Base-by-base conservation (phyloP, 345 rosid genomes). In the Triadica sebifera region DNA sequence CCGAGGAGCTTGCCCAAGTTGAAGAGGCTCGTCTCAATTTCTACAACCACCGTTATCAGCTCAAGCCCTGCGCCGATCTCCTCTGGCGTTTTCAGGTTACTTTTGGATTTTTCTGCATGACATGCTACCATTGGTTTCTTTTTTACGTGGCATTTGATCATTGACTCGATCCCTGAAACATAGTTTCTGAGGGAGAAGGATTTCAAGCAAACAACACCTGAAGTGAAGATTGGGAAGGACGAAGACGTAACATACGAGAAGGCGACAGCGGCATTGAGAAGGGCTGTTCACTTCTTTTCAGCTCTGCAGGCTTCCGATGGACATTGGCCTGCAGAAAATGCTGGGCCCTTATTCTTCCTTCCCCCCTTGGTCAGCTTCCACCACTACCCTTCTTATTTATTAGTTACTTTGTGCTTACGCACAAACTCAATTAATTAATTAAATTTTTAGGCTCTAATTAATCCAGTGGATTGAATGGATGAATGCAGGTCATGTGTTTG, bases 271-370 rank as follows among this genome's bases (percentile, higher is more conserved):
- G 73, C 76, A 50, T 38, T 77, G 41, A 49, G 52, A 64, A 72
- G 80, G 45, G 73, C 72, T 20, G 76, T 72, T 60, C 76, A 65
- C 8, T 72, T 72, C 68, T 77, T 77, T 41, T 72, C 72, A 34
- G 76, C 80, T 0, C 69, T 77, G 1, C 81, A 78, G 47, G 77
- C 81, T 8, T 68, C 52, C 9, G 81, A 78, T 34, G 81, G 81
- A 6, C 81, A 72, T 53, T 77, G 80, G 80, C 76, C 72, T 43
- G 46, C 46, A 1, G 46, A 43, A 43, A 43, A 43, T 43, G 46
- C 46, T 43, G 46, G 46, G 6, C 46, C 46, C 46, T 43, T 43
- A 8, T 43, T 43, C 46, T 43, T 43, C 9, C 46, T 24, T 60
- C 22, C 25, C 4, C 49, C 49, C 25, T 52, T 55, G 15, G 4